phyloP scores from a whole-genome alignment of 2,329 filamentous ascomycete species.

The Clonostachys rhizophaga region DNA sequence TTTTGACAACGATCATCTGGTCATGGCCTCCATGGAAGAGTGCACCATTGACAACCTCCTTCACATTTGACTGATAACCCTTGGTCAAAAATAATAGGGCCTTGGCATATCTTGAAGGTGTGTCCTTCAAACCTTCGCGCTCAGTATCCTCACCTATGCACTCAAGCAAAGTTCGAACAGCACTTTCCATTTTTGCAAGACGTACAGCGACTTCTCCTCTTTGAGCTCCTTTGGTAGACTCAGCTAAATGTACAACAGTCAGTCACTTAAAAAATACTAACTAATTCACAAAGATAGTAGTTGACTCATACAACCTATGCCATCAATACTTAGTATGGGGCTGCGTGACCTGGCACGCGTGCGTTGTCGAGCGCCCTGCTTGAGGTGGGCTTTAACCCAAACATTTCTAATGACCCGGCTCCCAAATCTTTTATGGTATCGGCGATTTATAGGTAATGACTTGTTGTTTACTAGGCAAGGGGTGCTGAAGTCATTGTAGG shows the following conservation, averaged over 20 bases:
- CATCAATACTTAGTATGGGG: neutral
- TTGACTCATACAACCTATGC: neutral
- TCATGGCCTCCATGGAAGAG: conserved; percentile 97
- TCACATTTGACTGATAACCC: conserved; percentile 91
- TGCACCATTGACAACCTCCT: conserved; percentile 86
- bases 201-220: neutral
- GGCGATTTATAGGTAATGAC: too few relatives aligned
- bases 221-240: too few relatives aligned
- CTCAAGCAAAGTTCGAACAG: conserved; percentile 61
- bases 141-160: conserved; percentile 65
- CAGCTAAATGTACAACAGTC: too few relatives aligned
- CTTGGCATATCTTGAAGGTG: conserved; percentile 85
- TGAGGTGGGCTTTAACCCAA: too few relatives aligned
- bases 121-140: conserved; percentile 58
- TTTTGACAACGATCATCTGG: conserved; percentile 94
- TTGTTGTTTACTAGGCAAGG: too few relatives aligned
- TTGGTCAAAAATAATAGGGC: conserved; percentile 95
- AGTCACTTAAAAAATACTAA: neutral
- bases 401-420: too few relatives aligned
- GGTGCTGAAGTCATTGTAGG: too few relatives aligned
- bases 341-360: too few relatives aligned
- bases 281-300: neutral
- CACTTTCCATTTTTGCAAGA: conserved; percentile 14
- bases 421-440: too few relatives aligned
- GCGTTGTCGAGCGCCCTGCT: too few relatives aligned